Conservation (phyloP, 495 filamentous ascomycete genomes). For the Collariella sp. region DNA sequence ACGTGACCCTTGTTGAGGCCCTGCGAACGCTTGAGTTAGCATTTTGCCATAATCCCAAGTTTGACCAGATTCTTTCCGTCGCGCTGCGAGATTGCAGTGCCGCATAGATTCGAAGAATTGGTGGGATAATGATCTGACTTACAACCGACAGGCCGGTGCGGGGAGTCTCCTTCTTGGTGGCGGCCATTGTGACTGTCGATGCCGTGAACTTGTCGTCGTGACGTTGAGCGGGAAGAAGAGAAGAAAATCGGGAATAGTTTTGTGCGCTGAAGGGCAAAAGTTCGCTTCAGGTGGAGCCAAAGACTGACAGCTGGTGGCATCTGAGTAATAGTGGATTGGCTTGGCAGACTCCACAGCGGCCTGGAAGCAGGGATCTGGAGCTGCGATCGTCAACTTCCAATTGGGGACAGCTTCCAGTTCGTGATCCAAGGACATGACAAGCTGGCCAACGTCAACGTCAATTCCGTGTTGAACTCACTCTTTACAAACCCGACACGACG, state of each 20-base stretch:
- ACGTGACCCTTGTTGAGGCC: constrained; percentile 89
- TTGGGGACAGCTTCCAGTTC: constrained; percentile 9
- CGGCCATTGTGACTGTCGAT: constrained; percentile 19
- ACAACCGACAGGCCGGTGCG: constrained; percentile 17
- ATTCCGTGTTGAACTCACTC: neutral
- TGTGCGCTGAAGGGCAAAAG: constrained; percentile 18
- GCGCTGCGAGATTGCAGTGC: neutral
- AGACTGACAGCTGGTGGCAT: neutral
- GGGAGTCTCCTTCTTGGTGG: constrained; percentile 16
- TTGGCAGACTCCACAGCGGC: neutral
- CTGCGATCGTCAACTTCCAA: constrained; percentile 10
- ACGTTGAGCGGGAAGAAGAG: constrained; percentile 13
- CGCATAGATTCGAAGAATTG: neutral
- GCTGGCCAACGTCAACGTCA: neutral
- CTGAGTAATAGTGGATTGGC: neutral
- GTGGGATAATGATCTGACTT: neutral
- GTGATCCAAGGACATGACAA: neutral
- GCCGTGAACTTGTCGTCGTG: constrained; percentile 18
- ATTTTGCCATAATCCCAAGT: neutral
- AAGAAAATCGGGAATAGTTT: constrained; percentile 5
- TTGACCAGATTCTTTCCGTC: neutral
- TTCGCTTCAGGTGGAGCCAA: constrained; percentile 1
- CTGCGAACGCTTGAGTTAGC: constrained; percentile 14
- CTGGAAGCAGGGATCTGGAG: neutral
- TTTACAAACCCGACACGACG: too few relatives aligned